Evolutionary conservation across 202 grass and related monocot species (phyloP).

Genomic region (Panicum hallii): DNA sequence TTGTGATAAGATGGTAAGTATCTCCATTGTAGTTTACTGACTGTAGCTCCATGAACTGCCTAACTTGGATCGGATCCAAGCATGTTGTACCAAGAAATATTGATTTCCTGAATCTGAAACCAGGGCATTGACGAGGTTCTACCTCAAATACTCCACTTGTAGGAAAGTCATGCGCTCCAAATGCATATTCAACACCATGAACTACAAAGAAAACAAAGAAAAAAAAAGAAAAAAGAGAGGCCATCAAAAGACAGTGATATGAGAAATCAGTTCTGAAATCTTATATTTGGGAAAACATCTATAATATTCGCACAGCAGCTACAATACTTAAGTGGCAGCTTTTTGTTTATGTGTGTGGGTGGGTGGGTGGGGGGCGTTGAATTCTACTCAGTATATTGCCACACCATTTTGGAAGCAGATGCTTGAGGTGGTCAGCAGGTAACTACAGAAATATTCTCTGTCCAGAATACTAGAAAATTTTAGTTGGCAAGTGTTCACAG

Average conservation of each 20-base stretch:
- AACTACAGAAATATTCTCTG: not conserved
- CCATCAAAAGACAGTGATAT: conserved; percentile 24
- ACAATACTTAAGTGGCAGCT: not conserved
- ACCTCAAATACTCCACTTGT: conserved; percentile 96
- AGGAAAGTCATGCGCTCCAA: conserved; percentile 95
- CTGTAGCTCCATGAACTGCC: conserved; percentile 95
- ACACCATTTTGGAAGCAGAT: conserved; percentile 3
- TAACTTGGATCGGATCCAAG: conserved; percentile 88
- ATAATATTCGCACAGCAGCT: not conserved
- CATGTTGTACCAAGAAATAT: conserved; percentile 87
- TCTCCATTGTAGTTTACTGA: conserved; percentile 92
- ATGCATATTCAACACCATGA: conserved; percentile 98
- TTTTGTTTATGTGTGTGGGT: not conserved
- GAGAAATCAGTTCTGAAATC: conserved; percentile 12
- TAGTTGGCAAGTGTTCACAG: not conserved
- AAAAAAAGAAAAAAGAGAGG: conserved; percentile 9
- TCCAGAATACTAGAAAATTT: not conserved
- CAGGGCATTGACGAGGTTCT: conserved; percentile 90
- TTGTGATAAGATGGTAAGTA: conserved; percentile 93
- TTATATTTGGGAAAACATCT: not conserved
- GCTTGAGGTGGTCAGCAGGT: not conserved
- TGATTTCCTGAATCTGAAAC: conserved; percentile 96
- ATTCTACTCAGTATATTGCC: not conserved
- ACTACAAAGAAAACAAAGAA: too few species aligned
- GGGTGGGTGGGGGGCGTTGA: not conserved